These are phyloP conservation scores for Lactifluus rugatus DNA, from an alignment of 768 basidiomycete genomes.

Conservation along the genomic window DNA sequence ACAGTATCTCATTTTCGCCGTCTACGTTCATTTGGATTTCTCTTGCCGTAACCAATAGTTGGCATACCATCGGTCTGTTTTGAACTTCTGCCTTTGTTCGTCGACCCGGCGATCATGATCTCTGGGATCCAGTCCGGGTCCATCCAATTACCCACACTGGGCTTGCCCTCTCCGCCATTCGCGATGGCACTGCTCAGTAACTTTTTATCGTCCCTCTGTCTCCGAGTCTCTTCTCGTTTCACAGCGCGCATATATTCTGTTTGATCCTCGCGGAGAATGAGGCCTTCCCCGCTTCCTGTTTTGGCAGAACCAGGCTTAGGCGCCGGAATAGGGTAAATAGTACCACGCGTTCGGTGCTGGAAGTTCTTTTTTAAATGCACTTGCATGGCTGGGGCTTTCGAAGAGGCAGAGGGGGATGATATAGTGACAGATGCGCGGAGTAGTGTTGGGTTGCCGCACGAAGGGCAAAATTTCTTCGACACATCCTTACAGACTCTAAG, in stretches of 20 bases:
- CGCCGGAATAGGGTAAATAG: conserved; percentile 83
- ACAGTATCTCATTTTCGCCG: conserved; percentile 35
- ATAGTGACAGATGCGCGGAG: conserved; percentile 87
- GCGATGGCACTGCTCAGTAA: conserved; percentile 52
- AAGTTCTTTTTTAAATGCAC: conserved; percentile 94
- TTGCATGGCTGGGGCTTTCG: conserved; percentile 61
- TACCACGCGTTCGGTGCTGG: conserved; percentile 86
- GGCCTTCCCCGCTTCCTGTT: conserved; percentile 66
- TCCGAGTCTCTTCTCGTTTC: conserved; percentile 62
- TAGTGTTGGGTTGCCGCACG: conserved; percentile 89
- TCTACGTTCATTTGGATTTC: conserved; percentile 81
- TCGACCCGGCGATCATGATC: conserved; percentile 54
- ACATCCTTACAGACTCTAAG: conserved; percentile 89
- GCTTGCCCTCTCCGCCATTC: conserved; percentile 39
- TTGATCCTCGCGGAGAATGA: conserved; percentile 92
- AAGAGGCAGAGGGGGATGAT: conserved; percentile 48
- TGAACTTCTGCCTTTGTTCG: conserved; percentile 59
- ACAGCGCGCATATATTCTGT: conserved; percentile 76
- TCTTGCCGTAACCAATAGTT: conserved; percentile 74
- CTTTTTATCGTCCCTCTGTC: conserved; percentile 67
- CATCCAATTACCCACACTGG: conserved; percentile 72
- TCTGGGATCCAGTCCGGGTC: conserved; percentile 93
- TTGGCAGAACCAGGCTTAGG: conserved; percentile 87
- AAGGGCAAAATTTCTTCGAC: conserved; percentile 93
- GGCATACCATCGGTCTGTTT: conserved; percentile 60